These are phyloP conservation scores for Saccharomycopsis fibuligera DNA, from an alignment of 805 yeast genomes.

Conservation along the genomic window DNA sequence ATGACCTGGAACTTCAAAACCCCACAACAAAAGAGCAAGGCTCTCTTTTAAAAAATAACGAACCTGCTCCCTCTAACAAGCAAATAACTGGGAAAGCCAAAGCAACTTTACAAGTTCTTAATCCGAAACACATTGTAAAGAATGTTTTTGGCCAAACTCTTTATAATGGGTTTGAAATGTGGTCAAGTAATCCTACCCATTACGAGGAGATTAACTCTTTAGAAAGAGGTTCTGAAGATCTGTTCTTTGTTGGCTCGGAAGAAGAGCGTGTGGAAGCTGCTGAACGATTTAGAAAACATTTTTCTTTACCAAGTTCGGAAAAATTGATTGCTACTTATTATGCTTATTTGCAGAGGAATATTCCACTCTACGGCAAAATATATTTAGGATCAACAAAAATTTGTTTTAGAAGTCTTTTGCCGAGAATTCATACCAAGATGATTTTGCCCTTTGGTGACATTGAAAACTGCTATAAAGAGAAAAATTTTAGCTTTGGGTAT, in stretches of 20 bases:
- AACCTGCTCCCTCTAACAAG: background rate
- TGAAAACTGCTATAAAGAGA: slow-evolving; percentile 61
- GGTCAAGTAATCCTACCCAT: slow-evolving; percentile 60
- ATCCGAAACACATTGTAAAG: slow-evolving; percentile 17
- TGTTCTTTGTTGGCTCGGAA: slow-evolving; percentile 39
- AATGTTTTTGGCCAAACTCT: slow-evolving; percentile 13
- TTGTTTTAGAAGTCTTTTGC: slow-evolving; percentile 77
- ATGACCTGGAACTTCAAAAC: slow-evolving; percentile 11
- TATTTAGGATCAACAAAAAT: slow-evolving; percentile 62
- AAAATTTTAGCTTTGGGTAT: slow-evolving; percentile 61
- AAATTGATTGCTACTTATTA: slow-evolving; percentile 61
- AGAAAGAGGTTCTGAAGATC: slow-evolving; percentile 40
- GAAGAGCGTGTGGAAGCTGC: slow-evolving; percentile 42
- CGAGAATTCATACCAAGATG: slow-evolving; percentile 76
- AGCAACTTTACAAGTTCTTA: slow-evolving; percentile 6
- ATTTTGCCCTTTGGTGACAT: slow-evolving; percentile 70
- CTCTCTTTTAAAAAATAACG: background rate
- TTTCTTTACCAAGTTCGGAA: slow-evolving; percentile 51
- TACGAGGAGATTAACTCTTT: slow-evolving; percentile 38
- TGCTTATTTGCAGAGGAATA: slow-evolving; percentile 57
- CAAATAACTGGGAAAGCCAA: background rate
- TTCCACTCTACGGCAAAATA: slow-evolving; percentile 80
- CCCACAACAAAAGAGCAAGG: no score
- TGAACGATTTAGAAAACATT: slow-evolving; percentile 57
- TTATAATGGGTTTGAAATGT: slow-evolving; percentile 37